Evolutionary conservation across 2,329 filamentous ascomycete species (phyloP), one percentile per base, ranked within the genome.

Genomic region (Cladosporium sp.): DNA sequence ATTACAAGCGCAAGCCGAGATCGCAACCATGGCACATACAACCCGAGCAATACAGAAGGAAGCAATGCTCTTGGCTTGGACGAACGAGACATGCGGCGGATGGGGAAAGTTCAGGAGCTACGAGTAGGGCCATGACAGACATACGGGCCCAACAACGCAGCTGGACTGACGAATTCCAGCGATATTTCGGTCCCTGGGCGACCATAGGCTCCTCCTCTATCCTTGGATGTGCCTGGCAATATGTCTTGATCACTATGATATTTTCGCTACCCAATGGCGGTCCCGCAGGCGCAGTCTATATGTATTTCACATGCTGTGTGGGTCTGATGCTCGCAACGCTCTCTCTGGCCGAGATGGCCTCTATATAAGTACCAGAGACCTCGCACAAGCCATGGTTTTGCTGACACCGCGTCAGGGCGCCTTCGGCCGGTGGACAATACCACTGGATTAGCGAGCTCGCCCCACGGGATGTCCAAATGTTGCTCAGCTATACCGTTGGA

Each of bases 391-490:
- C 11, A 38, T 37, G 32, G 8, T 2, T 22, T 12, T 12, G 17
- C 43, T 45, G 30, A 45, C 30, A 36, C 19, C 27, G 34, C 13
- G n/a, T 13, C 7, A 45, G 43, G 32, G 18, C 15, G 22, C 42
- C 29, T 13, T 38, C 32, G 8, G 34, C 37, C 7, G 41, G 49
- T 18, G 43, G 50, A 15, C 50, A 52, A 32, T 52, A 52, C 24
- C 50, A 52, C 18, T 52, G 50, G 50, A 40, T 52, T 38, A 47
- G 42, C 30, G 50, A 52, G 38, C 34, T 52, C 12, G 50, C 50
- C 12, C 43, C 50, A 11, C 38, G 18, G 2, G 11, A 40, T 19
- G 20, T 36, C 17, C 50, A 52, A 18, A 49, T 43, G 22, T 22
- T 49, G 15, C 40, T 52, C 24, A 48, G 42, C 37, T 53, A 53